Base-by-base conservation (phyloP, 768 basidiomycete genomes). In the Mycena maculata region DNA sequence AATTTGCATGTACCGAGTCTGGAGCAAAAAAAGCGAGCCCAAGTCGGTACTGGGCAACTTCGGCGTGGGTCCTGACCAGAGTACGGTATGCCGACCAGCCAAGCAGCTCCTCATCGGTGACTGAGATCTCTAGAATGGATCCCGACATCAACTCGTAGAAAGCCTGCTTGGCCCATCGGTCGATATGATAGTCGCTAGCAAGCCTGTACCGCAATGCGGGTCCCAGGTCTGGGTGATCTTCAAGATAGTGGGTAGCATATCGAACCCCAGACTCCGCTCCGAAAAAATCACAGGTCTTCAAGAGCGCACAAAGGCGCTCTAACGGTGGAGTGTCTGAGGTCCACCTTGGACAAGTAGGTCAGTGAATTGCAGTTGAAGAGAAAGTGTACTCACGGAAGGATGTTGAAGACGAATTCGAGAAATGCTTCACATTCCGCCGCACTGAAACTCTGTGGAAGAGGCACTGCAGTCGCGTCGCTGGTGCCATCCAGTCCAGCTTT, bases 401-500 rank as follows among this genome's bases (percentile, higher is more conserved):
- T 15, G 27, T 54, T 62, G 31, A 62, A 62, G 20, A 62, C 13
- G 23, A 62, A 62, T 22, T 62, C 42, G 16, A 62, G 44, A 41
- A 62, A 62, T 13, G 15, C 10, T 4, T 54, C 42, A 9, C 22
- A 45, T 2, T 54, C 60, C 1, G 5, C 28, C 1, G 16, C 2
- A 4, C 12, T 54, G 25, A 62, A 45, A 1, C 10, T 5, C 1
- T 16, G 22, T 5, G 60, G 60, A 2, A 62, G 4, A 0, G 4
- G 5, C n/a, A 54, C 52, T 13, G 60, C 60, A 2, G 52, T 62
- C 0, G 30, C 23, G 25, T 62, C 52, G 5, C 23, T 42, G 4
- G 31, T 54, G 1, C 60, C 52, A 15, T 54, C 52, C 10, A 31
- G n/a, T 1, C 38, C 23, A 4, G 60, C n/a, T 8, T 31, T 20